Evolutionary conservation across 2,329 filamentous ascomycete species (phyloP).

Genomic region (Fusarium pseudograminearum): DNA sequence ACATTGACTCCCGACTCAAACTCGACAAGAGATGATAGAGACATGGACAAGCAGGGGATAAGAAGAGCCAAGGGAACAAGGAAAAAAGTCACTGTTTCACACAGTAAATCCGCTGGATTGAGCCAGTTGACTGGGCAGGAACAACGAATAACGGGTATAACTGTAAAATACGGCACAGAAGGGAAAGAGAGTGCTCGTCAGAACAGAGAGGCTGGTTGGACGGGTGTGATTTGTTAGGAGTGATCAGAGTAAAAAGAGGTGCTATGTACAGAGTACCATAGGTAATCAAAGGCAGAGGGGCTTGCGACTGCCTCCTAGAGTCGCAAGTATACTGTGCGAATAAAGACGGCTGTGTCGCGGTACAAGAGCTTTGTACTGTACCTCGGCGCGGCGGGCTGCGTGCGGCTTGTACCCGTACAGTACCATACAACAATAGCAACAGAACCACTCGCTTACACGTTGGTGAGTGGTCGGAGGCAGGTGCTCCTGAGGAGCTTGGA

Average conservation of each 20-base stretch:
- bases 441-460: slow-evolving; percentile 33
- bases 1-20: slow-evolving; percentile 2
- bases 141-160: neutral
- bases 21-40: slow-evolving; percentile 8
- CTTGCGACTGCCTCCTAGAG: slow-evolving; percentile 39
- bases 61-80: neutral
- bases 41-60: slow-evolving; percentile 19
- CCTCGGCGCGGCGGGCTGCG: slow-evolving; percentile 50
- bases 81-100: slow-evolving; percentile 32
- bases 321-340: slow-evolving; percentile 54
- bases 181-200: slow-evolving; percentile 5
- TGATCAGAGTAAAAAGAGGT: slow-evolving; percentile 30
- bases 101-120: slow-evolving; percentile 28
- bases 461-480: slow-evolving; percentile 43
- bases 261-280: slow-evolving; percentile 13
- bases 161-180: slow-evolving; percentile 1
- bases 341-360: slow-evolving; percentile 14
- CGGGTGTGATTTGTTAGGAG: slow-evolving; percentile 27
- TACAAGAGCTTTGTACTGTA: slow-evolving; percentile 55
- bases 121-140: slow-evolving; percentile 36
- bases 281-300: slow-evolving; percentile 46
- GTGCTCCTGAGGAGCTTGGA: slow-evolving; percentile 42
- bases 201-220: slow-evolving; percentile 2
- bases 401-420: slow-evolving; percentile 55
- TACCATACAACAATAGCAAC: slow-evolving; percentile 51